phyloP scores from a whole-genome alignment of 352 stramenopile genomes.

The Pythium dissotocum region DNA sequence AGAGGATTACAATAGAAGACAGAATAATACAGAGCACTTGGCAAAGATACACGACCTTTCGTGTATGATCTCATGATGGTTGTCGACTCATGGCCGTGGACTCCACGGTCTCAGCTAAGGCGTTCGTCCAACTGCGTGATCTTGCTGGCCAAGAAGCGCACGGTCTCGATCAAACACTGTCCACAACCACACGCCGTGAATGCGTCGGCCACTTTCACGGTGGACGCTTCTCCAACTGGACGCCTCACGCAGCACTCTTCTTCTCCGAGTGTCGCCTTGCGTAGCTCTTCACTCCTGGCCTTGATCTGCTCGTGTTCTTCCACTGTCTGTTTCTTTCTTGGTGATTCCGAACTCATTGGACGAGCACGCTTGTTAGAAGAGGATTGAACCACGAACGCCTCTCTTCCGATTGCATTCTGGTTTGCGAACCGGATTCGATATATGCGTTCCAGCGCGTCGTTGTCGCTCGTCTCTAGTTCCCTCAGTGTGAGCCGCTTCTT shows the following conservation, averaged over 20 bases:
- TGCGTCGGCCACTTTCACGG: neutral
- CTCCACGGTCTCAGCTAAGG: neutral
- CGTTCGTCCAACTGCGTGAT: neutral
- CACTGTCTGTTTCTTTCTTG: neutral
- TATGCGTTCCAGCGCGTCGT: neutral
- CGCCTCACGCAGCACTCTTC: neutral
- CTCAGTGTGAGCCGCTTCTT: neutral
- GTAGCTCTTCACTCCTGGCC: too few species aligned
- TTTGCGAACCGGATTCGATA: slow-evolving; percentile 23
- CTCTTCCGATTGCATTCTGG: neutral
- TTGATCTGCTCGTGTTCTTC: neutral
- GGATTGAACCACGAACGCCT: neutral
- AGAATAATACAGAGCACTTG: too few species aligned
- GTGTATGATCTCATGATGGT: too few species aligned
- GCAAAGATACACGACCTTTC: too few species aligned
- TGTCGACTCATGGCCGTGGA: too few species aligned
- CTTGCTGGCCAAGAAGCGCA: neutral
- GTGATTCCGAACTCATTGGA: neutral
- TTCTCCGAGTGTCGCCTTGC: too few species aligned
- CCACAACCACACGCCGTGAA: neutral
- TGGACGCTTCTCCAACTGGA: neutral
- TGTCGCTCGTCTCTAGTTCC: neutral
- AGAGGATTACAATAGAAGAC: too few species aligned
- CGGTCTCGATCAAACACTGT: neutral
- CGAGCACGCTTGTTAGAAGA: neutral